Evolutionary conservation across 2,329 filamentous ascomycete genomes (phyloP).

Genomic region (Colletotrichum higginsianum): DNA sequence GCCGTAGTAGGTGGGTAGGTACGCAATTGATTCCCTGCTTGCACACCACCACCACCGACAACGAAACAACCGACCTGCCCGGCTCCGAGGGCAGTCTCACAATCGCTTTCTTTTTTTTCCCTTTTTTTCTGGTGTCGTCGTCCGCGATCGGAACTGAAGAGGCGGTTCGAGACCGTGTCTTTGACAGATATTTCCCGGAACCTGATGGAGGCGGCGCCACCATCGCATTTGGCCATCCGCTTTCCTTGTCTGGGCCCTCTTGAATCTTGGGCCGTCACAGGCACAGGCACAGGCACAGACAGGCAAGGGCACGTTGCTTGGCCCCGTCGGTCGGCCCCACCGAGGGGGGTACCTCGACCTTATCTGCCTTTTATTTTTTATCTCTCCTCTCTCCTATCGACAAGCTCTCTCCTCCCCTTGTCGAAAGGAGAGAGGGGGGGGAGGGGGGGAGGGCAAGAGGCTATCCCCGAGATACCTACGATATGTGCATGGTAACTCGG

Average conservation of each 20-base stretch:
- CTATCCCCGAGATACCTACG: no score
- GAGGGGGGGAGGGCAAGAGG: no score
- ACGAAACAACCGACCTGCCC: no score
- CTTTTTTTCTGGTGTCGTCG: neutral
- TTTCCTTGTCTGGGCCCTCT: neutral
- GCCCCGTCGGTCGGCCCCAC: neutral
- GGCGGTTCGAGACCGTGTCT: constrained; percentile 1
- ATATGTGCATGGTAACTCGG: no score
- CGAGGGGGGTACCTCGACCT: neutral
- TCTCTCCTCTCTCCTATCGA: no score
- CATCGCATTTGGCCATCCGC: neutral
- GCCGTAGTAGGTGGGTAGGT: neutral
- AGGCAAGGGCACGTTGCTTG: neutral
- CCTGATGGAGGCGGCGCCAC: constrained; percentile 32
- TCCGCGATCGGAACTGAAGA: constrained; percentile 22
- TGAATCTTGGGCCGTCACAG: no score
- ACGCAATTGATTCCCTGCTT: neutral
- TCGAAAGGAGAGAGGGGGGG: no score
- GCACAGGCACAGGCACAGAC: no score
- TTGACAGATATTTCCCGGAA: constrained; percentile 16
- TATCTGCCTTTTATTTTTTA: neutral
- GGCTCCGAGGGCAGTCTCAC: constrained; percentile 2
- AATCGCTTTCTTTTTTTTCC: constrained; percentile 18
- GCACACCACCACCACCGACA: neutral
- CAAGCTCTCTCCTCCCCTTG: no score